These are phyloP conservation scores for Sporothrix schenckii DNA, from an alignment of 2,329 filamentous ascomycete species.

Conservation along the genomic window DNA sequence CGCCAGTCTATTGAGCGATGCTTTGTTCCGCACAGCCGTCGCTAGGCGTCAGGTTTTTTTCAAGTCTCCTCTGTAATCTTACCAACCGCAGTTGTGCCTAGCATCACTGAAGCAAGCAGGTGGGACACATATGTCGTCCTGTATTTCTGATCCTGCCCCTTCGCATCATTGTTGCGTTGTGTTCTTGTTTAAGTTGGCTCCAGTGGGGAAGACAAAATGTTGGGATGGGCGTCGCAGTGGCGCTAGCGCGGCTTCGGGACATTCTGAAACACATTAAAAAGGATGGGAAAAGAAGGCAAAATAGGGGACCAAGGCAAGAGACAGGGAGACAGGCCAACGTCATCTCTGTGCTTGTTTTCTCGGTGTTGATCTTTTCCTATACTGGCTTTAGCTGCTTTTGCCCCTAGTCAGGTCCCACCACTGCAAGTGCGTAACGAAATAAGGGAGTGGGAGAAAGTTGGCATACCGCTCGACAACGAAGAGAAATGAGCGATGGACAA, in stretches of 20 bases:
- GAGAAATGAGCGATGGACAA: background rate
- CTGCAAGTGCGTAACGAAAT: background rate
- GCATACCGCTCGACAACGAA: background rate
- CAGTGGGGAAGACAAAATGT: conserved; percentile 4
- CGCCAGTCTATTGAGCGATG: too few species aligned
- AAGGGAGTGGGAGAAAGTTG: background rate
- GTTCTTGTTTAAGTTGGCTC: background rate
- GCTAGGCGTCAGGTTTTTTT: too few species aligned
- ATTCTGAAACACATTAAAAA: conserved; percentile 32
- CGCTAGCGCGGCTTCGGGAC: conserved; percentile 28
- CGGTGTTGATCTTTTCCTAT: conserved; percentile 23
- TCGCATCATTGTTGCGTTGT: conserved; percentile 4
- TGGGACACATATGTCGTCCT: background rate
- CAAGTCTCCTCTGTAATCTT: background rate
- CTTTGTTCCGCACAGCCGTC: background rate
- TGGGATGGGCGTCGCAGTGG: conserved; percentile 21
- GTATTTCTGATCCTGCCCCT: background rate
- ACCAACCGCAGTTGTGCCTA: background rate
- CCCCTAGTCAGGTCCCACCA: conserved; percentile 25
- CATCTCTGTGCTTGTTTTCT: background rate
- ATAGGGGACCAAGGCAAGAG: conserved; percentile 18
- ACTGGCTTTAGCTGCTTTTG: conserved; percentile 6
- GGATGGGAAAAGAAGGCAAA: background rate
- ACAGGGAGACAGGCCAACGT: background rate
- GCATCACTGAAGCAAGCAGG: background rate